Evolutionary conservation across 805 yeast genomes (phyloP), one percentile per base, ranked within the genome.

Genomic region (Pichia ethanolica): DNA sequence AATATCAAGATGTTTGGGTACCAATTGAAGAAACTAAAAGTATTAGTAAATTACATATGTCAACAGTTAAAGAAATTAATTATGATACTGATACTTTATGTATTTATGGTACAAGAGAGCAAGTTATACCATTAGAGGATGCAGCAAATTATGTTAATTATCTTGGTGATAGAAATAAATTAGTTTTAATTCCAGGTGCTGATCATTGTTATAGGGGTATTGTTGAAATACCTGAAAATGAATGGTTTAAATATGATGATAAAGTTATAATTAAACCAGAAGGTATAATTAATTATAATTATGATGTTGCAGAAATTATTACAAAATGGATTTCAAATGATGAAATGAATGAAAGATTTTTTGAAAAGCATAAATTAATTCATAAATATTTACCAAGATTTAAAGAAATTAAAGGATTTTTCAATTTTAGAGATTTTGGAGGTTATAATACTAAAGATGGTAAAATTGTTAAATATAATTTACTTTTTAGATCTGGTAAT

Each of bases 121-220:
- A 65, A 10, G 72, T 85, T 10, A 79, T 89, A 7, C 89, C 91
- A 1, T 55, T 76, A 1, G 70, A 71, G 13, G 96, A 88, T 56
- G 72, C 82, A 7, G 73, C 82, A 0, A 57, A 56, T 36, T 88
- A 71, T 67, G 79, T 85, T 7, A 79, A 83, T 56, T 55, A 68
- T 9, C 75, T 89, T 44, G 74, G 72, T 30, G 67, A 75, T 5
- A 78, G 89, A 25, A 83, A 85, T 56, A 69, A 72, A 4, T 67
- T 89, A 47, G 70, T 71, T 36, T 62, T 87, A 7, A 68, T 90
- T 10, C 77, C 78, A 1, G 71, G 71, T 42, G 96, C 96, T 0
- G 90, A 88, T 61, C 98, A 90, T 65, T 87, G 86, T 58, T 89
- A 75, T 60, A 85, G 75, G 60, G 91, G 93, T 0, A 53, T 60